Conservation (phyloP, 1,284 basidiomycete genomes). For the Heterobasidion occidentale region DNA sequence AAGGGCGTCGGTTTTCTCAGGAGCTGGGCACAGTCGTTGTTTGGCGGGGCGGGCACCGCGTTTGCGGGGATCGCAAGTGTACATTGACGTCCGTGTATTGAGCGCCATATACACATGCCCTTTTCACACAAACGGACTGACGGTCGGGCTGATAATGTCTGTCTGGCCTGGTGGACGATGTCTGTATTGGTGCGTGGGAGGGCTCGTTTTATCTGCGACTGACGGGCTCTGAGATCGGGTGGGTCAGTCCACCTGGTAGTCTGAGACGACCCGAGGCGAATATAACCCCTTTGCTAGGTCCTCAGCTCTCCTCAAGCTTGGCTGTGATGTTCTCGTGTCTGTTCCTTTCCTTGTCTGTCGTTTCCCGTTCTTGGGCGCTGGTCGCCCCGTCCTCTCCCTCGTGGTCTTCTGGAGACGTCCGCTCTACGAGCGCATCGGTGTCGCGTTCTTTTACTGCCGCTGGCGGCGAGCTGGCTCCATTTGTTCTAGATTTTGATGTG, state of each 20-base stretch:
- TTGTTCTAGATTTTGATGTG: not conserved
- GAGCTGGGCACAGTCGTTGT: conserved; percentile 7
- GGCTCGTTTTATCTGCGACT: no score
- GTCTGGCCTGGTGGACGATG: no score
- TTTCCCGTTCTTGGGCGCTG: not conserved
- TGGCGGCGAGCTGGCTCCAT: not conserved
- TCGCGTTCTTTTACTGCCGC: not conserved
- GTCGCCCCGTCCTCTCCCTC: not conserved
- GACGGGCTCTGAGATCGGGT: no score
- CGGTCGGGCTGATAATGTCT: not conserved
- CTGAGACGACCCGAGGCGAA: not conserved
- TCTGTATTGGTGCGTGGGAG: no score
- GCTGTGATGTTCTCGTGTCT: not conserved
- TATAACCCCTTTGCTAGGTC: not conserved
- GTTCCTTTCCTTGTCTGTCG: not conserved
- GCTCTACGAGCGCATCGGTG: not conserved
- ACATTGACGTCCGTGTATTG: not conserved
- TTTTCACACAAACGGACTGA: not conserved
- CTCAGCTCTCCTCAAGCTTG: not conserved
- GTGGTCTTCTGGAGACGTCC: not conserved
- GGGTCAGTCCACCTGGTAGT: not conserved
- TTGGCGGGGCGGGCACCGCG: not conserved
- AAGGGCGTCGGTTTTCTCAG: conserved; percentile 11
- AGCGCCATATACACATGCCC: not conserved
- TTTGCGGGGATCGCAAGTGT: not conserved